A percentile compares a stretch with the other conserved stretches of the same genome.
Conservation (phyloP, 768 basidiomycete genomes). For the Pisolithus orientalis region DNA sequence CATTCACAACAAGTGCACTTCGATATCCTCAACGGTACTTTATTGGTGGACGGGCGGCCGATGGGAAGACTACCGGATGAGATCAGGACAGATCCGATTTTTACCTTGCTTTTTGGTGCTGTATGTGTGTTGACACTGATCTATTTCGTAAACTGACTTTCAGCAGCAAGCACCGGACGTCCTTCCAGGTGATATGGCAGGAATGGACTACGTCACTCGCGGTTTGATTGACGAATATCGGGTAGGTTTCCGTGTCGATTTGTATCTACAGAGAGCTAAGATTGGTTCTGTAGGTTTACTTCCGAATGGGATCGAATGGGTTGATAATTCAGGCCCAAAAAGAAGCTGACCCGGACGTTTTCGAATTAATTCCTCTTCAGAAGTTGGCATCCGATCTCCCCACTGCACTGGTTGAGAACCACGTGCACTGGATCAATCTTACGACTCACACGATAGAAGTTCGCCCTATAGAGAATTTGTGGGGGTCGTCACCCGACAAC, state of each 20-base stretch:
- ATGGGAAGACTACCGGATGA: no score
- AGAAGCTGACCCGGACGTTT: neutral
- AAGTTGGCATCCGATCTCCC: constrained; percentile 15
- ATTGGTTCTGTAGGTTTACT: constrained; percentile 3
- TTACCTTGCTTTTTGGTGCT: constrained; percentile 1
- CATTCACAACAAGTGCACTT: no score
- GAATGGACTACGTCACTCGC: constrained; percentile 10
- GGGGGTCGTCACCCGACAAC: constrained; percentile 11
- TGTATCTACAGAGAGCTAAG: no score
- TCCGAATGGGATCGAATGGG: constrained; percentile 1
- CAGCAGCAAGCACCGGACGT: constrained; percentile 2
- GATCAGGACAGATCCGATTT: no score
- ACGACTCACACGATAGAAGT: constrained; percentile 11
- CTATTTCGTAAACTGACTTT: neutral
- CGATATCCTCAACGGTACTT: no score
- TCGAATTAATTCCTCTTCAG: constrained; percentile 12
- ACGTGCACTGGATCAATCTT: constrained; percentile 19
- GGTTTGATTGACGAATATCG: constrained; percentile 1
- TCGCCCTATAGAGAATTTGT: constrained; percentile 9
- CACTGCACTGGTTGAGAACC: constrained; percentile 8
- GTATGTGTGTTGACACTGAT: neutral
- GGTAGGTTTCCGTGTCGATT: neutral
- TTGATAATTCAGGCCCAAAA: constrained; percentile 27
- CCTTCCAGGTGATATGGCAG: constrained; percentile 7
- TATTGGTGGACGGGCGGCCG: no score